Evolutionary conservation across 1,284 basidiomycete genomes (phyloP).

Genomic region (Phellinidium pouzarii): DNA sequence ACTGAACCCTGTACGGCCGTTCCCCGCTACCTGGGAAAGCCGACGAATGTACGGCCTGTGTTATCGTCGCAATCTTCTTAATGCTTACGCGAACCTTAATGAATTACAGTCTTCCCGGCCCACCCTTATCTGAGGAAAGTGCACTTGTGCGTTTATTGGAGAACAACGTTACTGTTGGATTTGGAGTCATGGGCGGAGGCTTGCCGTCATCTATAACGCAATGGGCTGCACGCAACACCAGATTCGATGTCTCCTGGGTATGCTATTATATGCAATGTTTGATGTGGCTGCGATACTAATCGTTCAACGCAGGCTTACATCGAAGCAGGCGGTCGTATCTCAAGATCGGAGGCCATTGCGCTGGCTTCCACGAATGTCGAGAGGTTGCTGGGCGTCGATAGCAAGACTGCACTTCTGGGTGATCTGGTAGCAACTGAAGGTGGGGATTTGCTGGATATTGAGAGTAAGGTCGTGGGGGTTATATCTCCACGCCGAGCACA

Average conservation of each 20-base stretch:
- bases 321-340: slow-evolving; percentile 25
- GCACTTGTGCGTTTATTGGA: slow-evolving; percentile 31
- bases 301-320: slow-evolving; percentile 8
- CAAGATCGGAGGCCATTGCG: slow-evolving; percentile 33
- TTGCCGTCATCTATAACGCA: slow-evolving; percentile 25
- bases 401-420: slow-evolving; percentile 17
- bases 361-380: slow-evolving; percentile 38
- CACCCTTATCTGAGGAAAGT: slow-evolving; percentile 35
- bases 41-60: slow-evolving; percentile 46
- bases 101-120: slow-evolving; percentile 33
- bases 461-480: slow-evolving; percentile 43
- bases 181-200: slow-evolving; percentile 39
- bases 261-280: slow-evolving; percentile 19
- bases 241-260: slow-evolving; percentile 43
- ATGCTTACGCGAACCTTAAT: background rate
- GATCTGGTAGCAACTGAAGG: slow-evolving; percentile 51
- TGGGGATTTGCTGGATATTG: slow-evolving; percentile 34
- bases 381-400: slow-evolving; percentile 33
- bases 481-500: slow-evolving; percentile 30
- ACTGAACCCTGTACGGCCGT: slow-evolving; percentile 51
- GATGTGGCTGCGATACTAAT: background rate
- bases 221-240: slow-evolving; percentile 28
- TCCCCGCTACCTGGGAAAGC: slow-evolving; percentile 63
- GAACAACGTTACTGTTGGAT: slow-evolving; percentile 39
- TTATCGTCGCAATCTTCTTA: background rate